These are phyloP conservation scores for Cardiospermum halicacabum DNA, from an alignment of 345 rosid genomes.

Conservation along the genomic window DNA sequence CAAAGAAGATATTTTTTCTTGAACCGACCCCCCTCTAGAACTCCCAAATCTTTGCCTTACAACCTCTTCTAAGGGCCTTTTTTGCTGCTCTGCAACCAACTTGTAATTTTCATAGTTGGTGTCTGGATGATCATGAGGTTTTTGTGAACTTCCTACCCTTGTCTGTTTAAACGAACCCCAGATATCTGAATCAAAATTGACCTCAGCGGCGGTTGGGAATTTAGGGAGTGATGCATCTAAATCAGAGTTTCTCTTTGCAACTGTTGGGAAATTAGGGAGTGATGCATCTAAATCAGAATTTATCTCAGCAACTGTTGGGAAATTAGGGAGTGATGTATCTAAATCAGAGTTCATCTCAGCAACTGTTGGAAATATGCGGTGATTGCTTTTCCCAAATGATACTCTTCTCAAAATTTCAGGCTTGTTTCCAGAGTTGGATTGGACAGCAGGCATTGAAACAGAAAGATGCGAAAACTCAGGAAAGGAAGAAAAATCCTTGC, in stretches of 20 bases:
- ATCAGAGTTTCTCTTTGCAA: constrained; percentile 38
- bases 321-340: constrained; percentile 26
- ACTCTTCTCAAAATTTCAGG: constrained; percentile 46
- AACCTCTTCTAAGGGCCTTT: constrained; percentile 35
- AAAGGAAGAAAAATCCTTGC: constrained; percentile 30
- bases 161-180: constrained; percentile 25
- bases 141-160: constrained; percentile 22
- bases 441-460: constrained; percentile 36
- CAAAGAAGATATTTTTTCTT: constrained; percentile 44
- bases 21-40: constrained; percentile 32
- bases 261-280: constrained; percentile 39
- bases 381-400: constrained; percentile 37
- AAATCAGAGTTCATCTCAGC: constrained; percentile 41
- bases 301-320: constrained; percentile 45
- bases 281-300: constrained; percentile 30
- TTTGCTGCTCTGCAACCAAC: constrained; percentile 29
- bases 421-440: constrained; percentile 37
- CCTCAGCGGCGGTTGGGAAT: constrained; percentile 46
- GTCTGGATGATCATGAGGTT: constrained; percentile 21
- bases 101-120: constrained; percentile 22
- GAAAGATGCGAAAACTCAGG: constrained; percentile 28
- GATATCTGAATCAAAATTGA: constrained; percentile 34
- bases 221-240: constrained; percentile 27
- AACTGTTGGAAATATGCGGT: constrained; percentile 39
- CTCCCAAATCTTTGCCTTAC: constrained; percentile 33